Conservation (phyloP, 352 stramenopile genomes). For the Phytopythium vexans region DNA sequence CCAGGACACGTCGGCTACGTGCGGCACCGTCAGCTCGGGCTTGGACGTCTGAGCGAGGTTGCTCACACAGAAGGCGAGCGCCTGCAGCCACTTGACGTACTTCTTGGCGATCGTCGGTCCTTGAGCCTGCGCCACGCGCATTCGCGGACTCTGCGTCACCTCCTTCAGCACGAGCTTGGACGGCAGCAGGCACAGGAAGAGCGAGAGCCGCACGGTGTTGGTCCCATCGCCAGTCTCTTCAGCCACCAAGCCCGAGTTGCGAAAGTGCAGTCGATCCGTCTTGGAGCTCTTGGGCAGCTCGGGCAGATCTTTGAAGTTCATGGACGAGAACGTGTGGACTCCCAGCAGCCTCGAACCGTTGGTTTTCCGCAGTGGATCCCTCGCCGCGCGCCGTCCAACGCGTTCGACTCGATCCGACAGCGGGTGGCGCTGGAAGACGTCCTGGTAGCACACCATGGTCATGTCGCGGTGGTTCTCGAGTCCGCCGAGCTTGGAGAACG, state of each 20-base stretch:
- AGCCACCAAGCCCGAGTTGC: slow-evolving; percentile 54
- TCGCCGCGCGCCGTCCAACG: slow-evolving; percentile 15
- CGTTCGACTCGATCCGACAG: slow-evolving; percentile 21
- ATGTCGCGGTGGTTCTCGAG: slow-evolving; percentile 46
- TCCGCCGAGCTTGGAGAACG: slow-evolving; percentile 25
- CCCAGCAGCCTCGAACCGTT: slow-evolving; percentile 31
- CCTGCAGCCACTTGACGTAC: slow-evolving; percentile 61
- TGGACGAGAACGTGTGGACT: slow-evolving; percentile 52
- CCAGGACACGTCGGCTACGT: slow-evolving; percentile 37
- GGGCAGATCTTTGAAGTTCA: slow-evolving; percentile 67
- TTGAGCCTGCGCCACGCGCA: slow-evolving; percentile 22
- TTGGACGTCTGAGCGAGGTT: slow-evolving; percentile 35
- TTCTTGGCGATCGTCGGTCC: slow-evolving; percentile 29
- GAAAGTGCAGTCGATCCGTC: slow-evolving; percentile 49
- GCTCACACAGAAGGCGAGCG: slow-evolving; percentile 28
- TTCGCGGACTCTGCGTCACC: slow-evolving; percentile 25
- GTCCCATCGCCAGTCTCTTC: slow-evolving; percentile 34
- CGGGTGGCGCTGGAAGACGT: slow-evolving; percentile 45
- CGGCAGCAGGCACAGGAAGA: slow-evolving; percentile 56
- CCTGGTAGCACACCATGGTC: slow-evolving; percentile 62
- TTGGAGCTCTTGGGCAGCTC: slow-evolving; percentile 39
- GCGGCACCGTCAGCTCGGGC: slow-evolving; percentile 13
- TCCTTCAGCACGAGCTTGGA: slow-evolving; percentile 38
- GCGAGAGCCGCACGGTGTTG: slow-evolving; percentile 37
- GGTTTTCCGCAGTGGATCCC: slow-evolving; percentile 13